These are phyloP conservation scores for Ustilago nuda DNA, from an alignment of 1,284 basidiomycete species.

Conservation along the genomic window DNA sequence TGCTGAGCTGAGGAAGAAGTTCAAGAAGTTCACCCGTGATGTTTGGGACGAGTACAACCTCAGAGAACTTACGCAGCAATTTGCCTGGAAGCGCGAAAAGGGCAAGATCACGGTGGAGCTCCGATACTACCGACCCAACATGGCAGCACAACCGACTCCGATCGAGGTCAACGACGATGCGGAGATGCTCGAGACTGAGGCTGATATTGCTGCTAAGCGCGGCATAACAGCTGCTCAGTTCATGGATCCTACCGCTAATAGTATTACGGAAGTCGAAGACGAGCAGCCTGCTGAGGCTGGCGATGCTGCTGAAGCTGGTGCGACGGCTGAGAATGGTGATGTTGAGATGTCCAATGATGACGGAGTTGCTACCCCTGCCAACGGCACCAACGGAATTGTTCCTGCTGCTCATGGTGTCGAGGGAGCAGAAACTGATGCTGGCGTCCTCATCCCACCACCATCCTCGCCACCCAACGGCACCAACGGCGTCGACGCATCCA, in stretches of 20 bases:
- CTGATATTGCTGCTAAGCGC: conserved; percentile 29
- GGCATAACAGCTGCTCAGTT: conserved; percentile 49
- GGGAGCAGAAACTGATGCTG: neutral
- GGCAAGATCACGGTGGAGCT: conserved; percentile 73
- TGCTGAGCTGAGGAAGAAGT: conserved; percentile 89
- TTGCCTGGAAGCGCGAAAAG: conserved; percentile 62
- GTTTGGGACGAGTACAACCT: conserved; percentile 73
- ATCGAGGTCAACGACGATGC: conserved; percentile 23
- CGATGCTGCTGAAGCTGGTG: conserved; percentile 4
- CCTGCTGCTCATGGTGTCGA: neutral
- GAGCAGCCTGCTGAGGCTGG: conserved; percentile 8
- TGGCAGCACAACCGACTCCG: conserved; percentile 15
- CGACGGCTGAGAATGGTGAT: conserved; percentile 14
- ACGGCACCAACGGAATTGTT: conserved; percentile 12
- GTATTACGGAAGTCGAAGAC: conserved; percentile 11
- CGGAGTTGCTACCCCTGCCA: conserved; percentile 1
- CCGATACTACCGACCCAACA: conserved; percentile 74
- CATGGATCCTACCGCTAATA: conserved; percentile 24
- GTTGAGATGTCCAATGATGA: conserved; percentile 35
- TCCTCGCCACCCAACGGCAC: conserved; percentile 29
- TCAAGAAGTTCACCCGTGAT: conserved; percentile 86
- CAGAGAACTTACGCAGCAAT: conserved; percentile 67
- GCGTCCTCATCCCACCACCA: conserved; percentile 13
- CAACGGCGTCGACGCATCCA: conserved; percentile 4
- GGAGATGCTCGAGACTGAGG: conserved; percentile 47